A percentile compares a stretch with the other conserved stretches of the same genome.
Evolutionary conservation across 108 stramenopile genomes (phyloP).

Genomic region (Bacterosira constricta): DNA sequence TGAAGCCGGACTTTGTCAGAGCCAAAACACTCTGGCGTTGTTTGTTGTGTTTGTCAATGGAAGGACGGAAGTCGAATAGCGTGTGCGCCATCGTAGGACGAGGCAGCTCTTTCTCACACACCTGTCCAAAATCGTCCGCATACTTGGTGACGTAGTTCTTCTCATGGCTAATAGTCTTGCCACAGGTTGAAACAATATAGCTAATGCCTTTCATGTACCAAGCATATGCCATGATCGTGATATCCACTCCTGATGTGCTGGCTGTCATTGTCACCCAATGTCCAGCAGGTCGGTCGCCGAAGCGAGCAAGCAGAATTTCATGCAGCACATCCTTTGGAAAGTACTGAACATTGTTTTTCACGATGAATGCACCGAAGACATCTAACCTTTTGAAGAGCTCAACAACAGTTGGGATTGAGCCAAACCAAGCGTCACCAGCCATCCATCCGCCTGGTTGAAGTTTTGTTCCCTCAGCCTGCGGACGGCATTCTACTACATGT

Average conservation of each 20-base stretch:
- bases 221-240: constrained; percentile 16
- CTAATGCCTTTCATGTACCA: constrained; percentile 1
- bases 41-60: constrained; percentile 31
- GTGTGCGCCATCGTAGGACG: background rate
- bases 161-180: background rate
- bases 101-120: background rate
- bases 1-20: too few species aligned
- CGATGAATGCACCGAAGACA: background rate
- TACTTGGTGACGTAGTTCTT: background rate
- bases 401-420: background rate
- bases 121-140: constrained; percentile 8
- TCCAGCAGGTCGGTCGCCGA: constrained; percentile 2
- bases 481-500: background rate
- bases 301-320: background rate
- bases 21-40: constrained; percentile 11
- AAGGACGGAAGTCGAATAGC: background rate
- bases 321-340: constrained; percentile 9
- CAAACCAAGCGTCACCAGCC: constrained; percentile 27
- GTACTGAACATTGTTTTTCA: constrained; percentile 2
- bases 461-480: constrained; percentile 1
- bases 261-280: constrained; percentile 11
- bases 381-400: constrained; percentile 1
- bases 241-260: constrained; percentile 1
- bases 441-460: background rate
- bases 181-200: constrained; percentile 12